A percentile compares a stretch with the other conserved stretches of the same genome.
These are phyloP conservation scores for Triangularia setosa DNA, from an alignment of 2,329 filamentous ascomycete species.

Conservation along the genomic window DNA sequence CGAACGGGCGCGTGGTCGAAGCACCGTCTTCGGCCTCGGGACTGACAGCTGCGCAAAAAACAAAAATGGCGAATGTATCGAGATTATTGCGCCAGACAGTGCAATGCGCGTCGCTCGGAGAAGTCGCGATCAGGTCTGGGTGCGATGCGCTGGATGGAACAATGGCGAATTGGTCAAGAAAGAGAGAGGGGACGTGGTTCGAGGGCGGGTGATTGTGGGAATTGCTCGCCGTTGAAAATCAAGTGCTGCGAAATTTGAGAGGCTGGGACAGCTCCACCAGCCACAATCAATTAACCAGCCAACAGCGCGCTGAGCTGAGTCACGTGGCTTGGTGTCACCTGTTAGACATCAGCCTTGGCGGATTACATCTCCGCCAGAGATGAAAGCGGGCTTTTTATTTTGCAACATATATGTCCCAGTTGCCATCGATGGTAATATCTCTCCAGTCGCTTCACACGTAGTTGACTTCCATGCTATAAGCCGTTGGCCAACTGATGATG, in stretches of 20 bases:
- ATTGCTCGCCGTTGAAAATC: background rate
- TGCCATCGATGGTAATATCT: too few species aligned
- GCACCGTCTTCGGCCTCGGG: constrained; percentile 1
- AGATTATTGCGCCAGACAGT: constrained; percentile 10
- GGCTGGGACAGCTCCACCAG: constrained; percentile 24
- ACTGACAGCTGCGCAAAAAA: constrained; percentile 5
- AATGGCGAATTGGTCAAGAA: constrained; percentile 1
- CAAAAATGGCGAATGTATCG: background rate
- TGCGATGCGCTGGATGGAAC: background rate
- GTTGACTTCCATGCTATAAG: too few species aligned
- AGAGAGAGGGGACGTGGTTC: constrained; percentile 7
- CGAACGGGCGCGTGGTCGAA: constrained; percentile 15
- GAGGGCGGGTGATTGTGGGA: constrained; percentile 4
- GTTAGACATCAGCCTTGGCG: constrained; percentile 1
- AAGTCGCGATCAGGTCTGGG: background rate
- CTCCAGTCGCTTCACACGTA: too few species aligned
- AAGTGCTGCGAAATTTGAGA: constrained; percentile 25
- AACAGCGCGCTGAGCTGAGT: background rate
- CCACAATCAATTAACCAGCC: constrained; percentile 10
- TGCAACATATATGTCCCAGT: background rate
- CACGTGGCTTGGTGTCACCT: constrained; percentile 8
- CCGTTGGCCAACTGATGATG: too few species aligned
- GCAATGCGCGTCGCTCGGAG: constrained; percentile 11
- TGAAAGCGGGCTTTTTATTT: background rate
- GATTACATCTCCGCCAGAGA: constrained; percentile 3